Evolutionary conservation across 2,329 filamentous ascomycete species (phyloP).

Genomic region (Cytospora schulzeri): DNA sequence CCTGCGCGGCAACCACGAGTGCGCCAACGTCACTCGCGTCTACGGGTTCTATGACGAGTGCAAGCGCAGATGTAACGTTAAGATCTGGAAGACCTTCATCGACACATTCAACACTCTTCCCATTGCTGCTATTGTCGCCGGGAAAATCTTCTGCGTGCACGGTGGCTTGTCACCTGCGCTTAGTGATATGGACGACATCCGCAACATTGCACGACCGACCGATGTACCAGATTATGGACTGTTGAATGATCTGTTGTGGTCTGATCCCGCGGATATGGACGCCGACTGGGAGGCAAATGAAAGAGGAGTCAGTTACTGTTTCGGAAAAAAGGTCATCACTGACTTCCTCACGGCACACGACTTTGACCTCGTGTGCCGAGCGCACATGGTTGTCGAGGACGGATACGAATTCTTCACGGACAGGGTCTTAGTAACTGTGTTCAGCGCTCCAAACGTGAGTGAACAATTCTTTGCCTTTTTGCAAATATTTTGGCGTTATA

Average conservation of each 20-base stretch:
- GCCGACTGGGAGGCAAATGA: slow-evolving; percentile 98
- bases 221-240: slow-evolving; percentile 97
- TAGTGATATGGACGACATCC: slow-evolving; percentile 97
- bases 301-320: slow-evolving; percentile 95
- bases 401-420: slow-evolving; percentile 99
- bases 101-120: slow-evolving; percentile 96
- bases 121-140: slow-evolving; percentile 93
- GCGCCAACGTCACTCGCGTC: slow-evolving; percentile 91
- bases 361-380: slow-evolving; percentile 94
- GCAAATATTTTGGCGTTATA: slow-evolving; percentile 17
- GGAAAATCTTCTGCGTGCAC: slow-evolving; percentile 97
- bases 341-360: slow-evolving; percentile 94
- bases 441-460: slow-evolving; percentile 94
- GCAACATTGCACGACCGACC: slow-evolving; percentile 91
- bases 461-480: neutral
- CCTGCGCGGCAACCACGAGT: slow-evolving; percentile 92
- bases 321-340: slow-evolving; percentile 96
- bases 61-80: slow-evolving; percentile 93
- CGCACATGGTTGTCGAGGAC: slow-evolving; percentile 99
- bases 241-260: slow-evolving; percentile 94
- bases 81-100: slow-evolving; percentile 97
- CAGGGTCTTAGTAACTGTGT: slow-evolving; percentile 91
- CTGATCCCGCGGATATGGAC: slow-evolving; percentile 97
- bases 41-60: slow-evolving; percentile 99
- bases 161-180: slow-evolving; percentile 90